Evolutionary conservation across 31 red algal genomes (phyloP).

Genomic region (Odonthalia washingtoniensis): DNA sequence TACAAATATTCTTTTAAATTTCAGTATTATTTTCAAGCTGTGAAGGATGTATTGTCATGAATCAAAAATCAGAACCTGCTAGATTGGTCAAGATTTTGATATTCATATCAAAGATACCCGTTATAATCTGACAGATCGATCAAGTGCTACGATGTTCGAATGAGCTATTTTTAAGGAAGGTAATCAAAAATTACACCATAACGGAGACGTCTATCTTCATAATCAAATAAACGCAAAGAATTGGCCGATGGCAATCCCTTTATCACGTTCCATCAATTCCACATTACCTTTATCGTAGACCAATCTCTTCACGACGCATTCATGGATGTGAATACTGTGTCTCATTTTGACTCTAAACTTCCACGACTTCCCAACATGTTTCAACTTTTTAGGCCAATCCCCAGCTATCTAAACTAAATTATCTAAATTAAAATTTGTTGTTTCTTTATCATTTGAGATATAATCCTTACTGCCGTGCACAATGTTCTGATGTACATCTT

Average conservation of each 20-base stretch:
- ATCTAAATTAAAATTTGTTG: constrained; percentile 63
- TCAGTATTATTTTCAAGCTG: too few species aligned
- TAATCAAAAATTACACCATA: constrained; percentile 49
- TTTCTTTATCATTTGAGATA: constrained; percentile 30
- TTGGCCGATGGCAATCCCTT: constrained; percentile 91
- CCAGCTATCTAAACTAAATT: constrained; percentile 58
- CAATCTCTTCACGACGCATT: constrained; percentile 14
- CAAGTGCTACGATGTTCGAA: neutral
- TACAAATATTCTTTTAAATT: too few species aligned
- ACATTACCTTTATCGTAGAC: constrained; percentile 13
- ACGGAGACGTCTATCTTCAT: constrained; percentile 63
- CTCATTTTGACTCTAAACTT: constrained; percentile 73
- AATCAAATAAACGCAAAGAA: constrained; percentile 86
- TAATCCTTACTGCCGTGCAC: too few species aligned
- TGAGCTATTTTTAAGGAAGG: constrained; percentile 11
- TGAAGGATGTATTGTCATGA: too few species aligned
- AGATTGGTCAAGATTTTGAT: too few species aligned
- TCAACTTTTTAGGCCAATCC: constrained; percentile 18
- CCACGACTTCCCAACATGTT: constrained; percentile 1
- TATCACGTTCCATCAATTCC: constrained; percentile 28
- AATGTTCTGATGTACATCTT: too few species aligned
- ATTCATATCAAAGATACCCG: too few species aligned
- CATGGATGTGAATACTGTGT: constrained; percentile 61
- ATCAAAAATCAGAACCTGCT: too few species aligned
- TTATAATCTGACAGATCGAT: too few species aligned